These are phyloP conservation scores for Cinnamomum micranthum DNA, from an alignment of 164 flowering plant species.

Conservation along the genomic window DNA sequence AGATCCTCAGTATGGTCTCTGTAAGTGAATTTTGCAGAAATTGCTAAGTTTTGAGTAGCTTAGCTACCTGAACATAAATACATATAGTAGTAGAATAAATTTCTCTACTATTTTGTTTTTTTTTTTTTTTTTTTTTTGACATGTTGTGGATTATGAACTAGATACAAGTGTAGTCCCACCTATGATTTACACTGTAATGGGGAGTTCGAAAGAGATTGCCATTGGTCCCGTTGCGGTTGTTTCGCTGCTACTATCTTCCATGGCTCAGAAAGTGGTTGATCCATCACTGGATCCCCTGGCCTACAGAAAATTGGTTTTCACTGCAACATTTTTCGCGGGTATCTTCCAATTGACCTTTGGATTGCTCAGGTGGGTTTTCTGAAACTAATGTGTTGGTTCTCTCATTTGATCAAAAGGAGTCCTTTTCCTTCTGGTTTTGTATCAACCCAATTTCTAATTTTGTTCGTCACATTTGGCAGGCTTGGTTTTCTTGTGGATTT, in stretches of 20 bases:
- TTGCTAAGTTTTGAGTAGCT: background rate
- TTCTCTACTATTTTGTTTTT: background rate
- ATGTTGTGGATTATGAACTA: constrained; percentile 6
- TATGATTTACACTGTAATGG: constrained; percentile 74
- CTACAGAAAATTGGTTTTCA: constrained; percentile 55
- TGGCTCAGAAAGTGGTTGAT: constrained; percentile 50
- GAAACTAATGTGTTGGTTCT: background rate
- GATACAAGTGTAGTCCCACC: constrained; percentile 90
- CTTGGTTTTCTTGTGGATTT: constrained; percentile 86
- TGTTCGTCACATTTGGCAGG: constrained; percentile 22
- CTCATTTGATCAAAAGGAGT: background rate
- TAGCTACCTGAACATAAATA: background rate
- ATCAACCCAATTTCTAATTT: too few species aligned
- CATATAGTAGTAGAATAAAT: background rate
- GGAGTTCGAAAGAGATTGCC: constrained; percentile 84
- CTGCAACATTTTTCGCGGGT: constrained; percentile 84
- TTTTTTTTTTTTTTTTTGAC: background rate
- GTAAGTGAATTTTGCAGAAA: constrained; percentile 38
- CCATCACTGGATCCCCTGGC: constrained; percentile 55
- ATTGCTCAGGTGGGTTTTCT: constrained; percentile 45
- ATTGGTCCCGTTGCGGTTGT: constrained; percentile 93
- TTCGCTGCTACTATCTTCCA: constrained; percentile 60
- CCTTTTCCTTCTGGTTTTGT: background rate
- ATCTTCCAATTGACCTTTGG: constrained; percentile 70
- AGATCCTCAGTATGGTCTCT: constrained; percentile 90